Conservation (phyloP, 345 rosid genomes). For the Euphorbia peplus region DNA sequence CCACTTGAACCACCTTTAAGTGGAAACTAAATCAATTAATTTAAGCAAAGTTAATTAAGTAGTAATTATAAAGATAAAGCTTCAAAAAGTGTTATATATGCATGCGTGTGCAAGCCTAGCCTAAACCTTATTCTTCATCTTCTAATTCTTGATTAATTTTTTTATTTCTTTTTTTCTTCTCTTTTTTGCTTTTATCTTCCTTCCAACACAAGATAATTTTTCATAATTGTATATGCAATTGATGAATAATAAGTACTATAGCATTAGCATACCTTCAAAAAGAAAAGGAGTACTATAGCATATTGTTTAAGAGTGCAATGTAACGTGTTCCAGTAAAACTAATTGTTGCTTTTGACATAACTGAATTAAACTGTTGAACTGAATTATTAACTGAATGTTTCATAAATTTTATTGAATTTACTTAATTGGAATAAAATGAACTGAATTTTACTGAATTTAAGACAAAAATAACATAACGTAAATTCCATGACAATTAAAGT, state of each 20-base stretch:
- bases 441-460: too few relatives aligned
- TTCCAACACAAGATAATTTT: slow-evolving; percentile 31
- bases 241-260: not conserved
- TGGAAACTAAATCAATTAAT: too few relatives aligned
- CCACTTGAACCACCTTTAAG: too few relatives aligned
- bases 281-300: not conserved
- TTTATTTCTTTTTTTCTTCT: slow-evolving; percentile 7
- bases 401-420: too few relatives aligned
- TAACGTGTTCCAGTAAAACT: too few relatives aligned
- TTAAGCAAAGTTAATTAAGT: slow-evolving; percentile 9
- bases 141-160: not conserved
- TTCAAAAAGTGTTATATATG: slow-evolving; percentile 16
- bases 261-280: too few relatives aligned
- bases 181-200: slow-evolving; percentile 17
- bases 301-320: not conserved
- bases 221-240: slow-evolving; percentile 11
- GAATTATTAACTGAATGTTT: too few relatives aligned
- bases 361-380: too few relatives aligned
- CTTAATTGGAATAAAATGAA: too few relatives aligned
- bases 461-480: too few relatives aligned
- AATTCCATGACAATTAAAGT: too few relatives aligned
- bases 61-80: slow-evolving; percentile 13
- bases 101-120: slow-evolving; percentile 17
- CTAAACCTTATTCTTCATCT: slow-evolving; percentile 10
- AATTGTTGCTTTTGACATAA: too few relatives aligned